phyloP scores from a whole-genome alignment of 345 rosid species.

The Bretschneidera sinensis region DNA sequence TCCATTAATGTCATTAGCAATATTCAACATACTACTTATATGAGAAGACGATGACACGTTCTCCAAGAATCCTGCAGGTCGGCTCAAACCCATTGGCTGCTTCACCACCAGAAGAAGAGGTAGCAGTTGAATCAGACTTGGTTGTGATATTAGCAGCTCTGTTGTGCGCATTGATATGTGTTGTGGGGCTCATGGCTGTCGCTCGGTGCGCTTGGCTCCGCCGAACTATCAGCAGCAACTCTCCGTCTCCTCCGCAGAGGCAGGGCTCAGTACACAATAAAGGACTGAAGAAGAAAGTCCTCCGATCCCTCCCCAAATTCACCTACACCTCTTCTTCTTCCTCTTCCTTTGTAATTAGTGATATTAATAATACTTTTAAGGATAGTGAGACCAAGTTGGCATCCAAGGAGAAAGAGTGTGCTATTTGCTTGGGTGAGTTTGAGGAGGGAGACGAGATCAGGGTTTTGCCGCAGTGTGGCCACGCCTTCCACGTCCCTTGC shows the following conservation, averaged over 20 bases:
- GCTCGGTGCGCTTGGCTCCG: constrained; percentile 61
- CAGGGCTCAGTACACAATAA: no score
- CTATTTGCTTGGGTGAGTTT: constrained; percentile 53
- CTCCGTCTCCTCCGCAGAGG: constrained; percentile 28
- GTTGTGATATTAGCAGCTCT: constrained; percentile 63
- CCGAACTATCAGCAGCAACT: constrained; percentile 4
- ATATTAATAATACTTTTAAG: no score
- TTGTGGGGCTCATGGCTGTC: constrained; percentile 60
- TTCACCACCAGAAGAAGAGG: constrained; percentile 41
- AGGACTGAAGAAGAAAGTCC: constrained; percentile 72
- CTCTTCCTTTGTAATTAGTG: no score
- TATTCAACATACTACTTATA: constrained; percentile 25
- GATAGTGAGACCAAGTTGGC: constrained; percentile 13
- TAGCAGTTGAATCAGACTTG: constrained; percentile 47
- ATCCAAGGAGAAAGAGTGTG: constrained; percentile 35
- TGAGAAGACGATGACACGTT: constrained; percentile 30
- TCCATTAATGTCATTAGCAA: constrained; percentile 21
- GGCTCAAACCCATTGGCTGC: constrained; percentile 16
- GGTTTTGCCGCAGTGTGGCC: constrained; percentile 57
- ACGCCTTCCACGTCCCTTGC: constrained; percentile 54
- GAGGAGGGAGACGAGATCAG: constrained; percentile 49
- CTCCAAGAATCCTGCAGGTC: constrained; percentile 29
- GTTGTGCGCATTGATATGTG: constrained; percentile 68
- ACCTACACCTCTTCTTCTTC: no score
- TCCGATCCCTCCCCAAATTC: constrained; percentile 56